Conservation (phyloP, 2,329 filamentous ascomycete species). For the Lasiodiplodia theobromae region DNA sequence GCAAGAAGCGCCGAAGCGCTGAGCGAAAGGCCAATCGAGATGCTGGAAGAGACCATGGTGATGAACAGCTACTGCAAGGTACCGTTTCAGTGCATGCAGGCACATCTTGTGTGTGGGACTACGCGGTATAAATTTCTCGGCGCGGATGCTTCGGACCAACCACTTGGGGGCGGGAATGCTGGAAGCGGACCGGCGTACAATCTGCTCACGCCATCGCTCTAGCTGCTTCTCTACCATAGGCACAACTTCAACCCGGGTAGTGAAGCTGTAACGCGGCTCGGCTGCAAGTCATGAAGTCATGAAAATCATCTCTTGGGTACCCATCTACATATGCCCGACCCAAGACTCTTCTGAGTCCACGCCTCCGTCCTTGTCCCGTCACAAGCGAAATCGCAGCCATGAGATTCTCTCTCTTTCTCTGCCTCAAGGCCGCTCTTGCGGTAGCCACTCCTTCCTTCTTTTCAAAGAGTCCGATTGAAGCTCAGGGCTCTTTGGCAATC, state of each 20-base stretch:
- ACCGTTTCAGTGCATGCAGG: conserved; percentile 1
- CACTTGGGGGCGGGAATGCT: neutral
- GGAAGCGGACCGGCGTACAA: neutral
- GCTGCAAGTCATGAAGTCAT: neutral
- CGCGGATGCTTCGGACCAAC: neutral
- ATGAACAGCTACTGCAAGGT: neutral
- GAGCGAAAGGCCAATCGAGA: neutral
- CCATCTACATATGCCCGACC: neutral
- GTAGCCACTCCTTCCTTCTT: neutral
- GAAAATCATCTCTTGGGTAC: neutral
- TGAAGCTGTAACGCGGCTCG: neutral
- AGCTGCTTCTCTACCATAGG: neutral
- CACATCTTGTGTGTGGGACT: neutral
- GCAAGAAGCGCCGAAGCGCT: neutral
- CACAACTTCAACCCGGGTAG: neutral
- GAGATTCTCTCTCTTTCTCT: neutral
- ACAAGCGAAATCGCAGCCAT: neutral
- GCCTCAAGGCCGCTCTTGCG: neutral
- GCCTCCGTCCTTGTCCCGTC: neutral
- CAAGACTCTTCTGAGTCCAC: neutral
- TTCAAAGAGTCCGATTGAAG: neutral
- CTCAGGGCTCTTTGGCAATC: neutral
- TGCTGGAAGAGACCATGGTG: neutral
- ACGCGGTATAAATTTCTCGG: conserved; percentile 1
- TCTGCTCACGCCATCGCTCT: neutral